phyloP scores from a whole-genome alignment of 441 rosid species.

The Melianthus villosus region DNA sequence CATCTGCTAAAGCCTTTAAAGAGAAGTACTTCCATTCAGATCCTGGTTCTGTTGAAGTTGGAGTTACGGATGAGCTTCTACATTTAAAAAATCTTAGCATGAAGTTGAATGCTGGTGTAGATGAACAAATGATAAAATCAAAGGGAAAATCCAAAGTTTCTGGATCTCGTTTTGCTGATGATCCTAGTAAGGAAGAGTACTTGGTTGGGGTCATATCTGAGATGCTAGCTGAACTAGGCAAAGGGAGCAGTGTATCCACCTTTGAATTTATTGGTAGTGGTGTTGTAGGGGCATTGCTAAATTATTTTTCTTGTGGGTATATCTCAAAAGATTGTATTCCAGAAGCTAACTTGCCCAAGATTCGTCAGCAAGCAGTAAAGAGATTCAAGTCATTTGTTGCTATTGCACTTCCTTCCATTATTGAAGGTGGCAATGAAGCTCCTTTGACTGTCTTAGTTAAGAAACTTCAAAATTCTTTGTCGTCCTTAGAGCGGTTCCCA shows the following conservation, averaged over 20 bases:
- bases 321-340: conserved; percentile 71
- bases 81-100: conserved; percentile 70
- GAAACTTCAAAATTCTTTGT: conserved; percentile 93
- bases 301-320: conserved; percentile 77
- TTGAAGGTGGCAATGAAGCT: conserved; percentile 33
- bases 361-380: conserved; percentile 71
- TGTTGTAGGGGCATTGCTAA: conserved; percentile 81
- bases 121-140: conserved; percentile 73
- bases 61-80: conserved; percentile 91
- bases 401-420: conserved; percentile 54
- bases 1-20: conserved; percentile 82
- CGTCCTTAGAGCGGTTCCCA: conserved; percentile 92
- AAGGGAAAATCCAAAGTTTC: conserved; percentile 84
- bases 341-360: conserved; percentile 58
- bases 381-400: conserved; percentile 66
- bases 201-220: conserved; percentile 67
- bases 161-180: conserved; percentile 39
- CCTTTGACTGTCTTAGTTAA: conserved; percentile 79
- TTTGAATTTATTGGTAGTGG: conserved; percentile 99
- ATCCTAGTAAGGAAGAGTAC: conserved; percentile 65
- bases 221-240: conserved; percentile 71
- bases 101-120: conserved; percentile 63
- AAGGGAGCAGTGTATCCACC: conserved; percentile 97
- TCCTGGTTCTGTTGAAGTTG: conserved; percentile 63
- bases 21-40: conserved; percentile 72